These are phyloP conservation scores for Metschnikowia similis DNA, from an alignment of 805 yeast species.

Conservation along the genomic window DNA sequence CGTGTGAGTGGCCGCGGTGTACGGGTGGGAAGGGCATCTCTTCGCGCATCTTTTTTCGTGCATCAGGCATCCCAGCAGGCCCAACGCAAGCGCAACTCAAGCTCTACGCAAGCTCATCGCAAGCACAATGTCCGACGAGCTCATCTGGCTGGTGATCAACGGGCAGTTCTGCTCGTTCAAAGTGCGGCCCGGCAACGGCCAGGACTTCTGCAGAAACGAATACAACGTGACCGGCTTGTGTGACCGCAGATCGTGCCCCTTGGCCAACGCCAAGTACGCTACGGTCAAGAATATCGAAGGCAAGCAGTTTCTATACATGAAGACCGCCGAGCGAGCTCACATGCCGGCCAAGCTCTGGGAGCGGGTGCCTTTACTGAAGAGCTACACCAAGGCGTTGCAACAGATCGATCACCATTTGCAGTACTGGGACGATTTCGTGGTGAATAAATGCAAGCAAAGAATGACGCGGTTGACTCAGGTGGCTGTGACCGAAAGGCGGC, in stretches of 20 bases:
- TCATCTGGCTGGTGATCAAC: conserved; percentile 96
- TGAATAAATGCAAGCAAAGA: conserved; percentile 94
- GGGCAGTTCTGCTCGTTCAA: conserved; percentile 95
- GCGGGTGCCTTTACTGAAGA: conserved; percentile 82
- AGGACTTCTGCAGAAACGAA: conserved; percentile 92
- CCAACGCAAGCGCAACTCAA: background rate
- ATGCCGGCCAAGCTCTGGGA: conserved; percentile 95
- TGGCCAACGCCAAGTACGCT: conserved; percentile 90
- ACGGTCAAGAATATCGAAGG: conserved; percentile 82
- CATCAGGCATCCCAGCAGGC: background rate
- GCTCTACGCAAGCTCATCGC: background rate
- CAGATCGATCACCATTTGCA: conserved; percentile 85
- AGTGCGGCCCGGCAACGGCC: conserved; percentile 81
- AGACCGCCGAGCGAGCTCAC: conserved; percentile 96
- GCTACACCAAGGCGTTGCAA: conserved; percentile 79
- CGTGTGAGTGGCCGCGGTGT: background rate
- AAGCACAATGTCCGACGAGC: conserved; percentile 60
- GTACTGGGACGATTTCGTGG: conserved; percentile 89
- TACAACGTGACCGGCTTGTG: conserved; percentile 95
- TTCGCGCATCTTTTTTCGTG: conserved; percentile 3
- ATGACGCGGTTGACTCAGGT: conserved; percentile 92
- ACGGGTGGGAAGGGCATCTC: conserved; percentile 8
- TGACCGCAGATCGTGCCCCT: conserved; percentile 88
- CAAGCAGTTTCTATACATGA: conserved; percentile 80
- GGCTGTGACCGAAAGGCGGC: conserved; percentile 88